Base-by-base conservation (phyloP, 2,329 filamentous ascomycete species). In the Raffaelea ambrosiae region DNA sequence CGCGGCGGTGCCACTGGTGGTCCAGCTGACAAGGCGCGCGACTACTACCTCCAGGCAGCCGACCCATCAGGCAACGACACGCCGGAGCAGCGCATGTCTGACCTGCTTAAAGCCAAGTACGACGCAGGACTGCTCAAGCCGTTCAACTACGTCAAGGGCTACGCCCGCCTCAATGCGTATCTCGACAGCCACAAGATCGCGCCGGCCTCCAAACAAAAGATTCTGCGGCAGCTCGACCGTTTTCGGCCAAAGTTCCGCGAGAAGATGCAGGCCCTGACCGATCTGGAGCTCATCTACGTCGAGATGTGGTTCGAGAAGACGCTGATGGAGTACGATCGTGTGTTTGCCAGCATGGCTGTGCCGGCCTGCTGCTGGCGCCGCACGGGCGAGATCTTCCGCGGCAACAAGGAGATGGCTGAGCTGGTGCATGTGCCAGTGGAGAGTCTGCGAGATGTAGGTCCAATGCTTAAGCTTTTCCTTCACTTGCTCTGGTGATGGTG, bases 241-340 rank as follows among this genome's bases (percentile, higher is more conserved):
- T 98, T 98, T 67, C 77, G 93, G 41, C 93, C 93, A 16, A 95
- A 95, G 61, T 98, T 98, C 61, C 79, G 93, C 53, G 91, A 97
- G 66, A 89, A 94, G 68, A 91, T 95, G 63, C 89, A 97, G 55
- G 83, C 77, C 31, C 72, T 97, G 61, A 96, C 88, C 2, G 93
- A 98, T 65, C 86, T 96, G 63, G 88, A 98, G 65, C 79, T 98
- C 22, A 84, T 97, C 23, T 81, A 90, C 50, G 91, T 97, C 11
- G 93, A 98, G 67, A 96, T 97, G 88, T 97, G 93, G 91, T 97
- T 98, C 61, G 93, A 98, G 66, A 82, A 86, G 59, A 93, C 87
- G 54, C 69, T 98, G 57, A 93, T 97, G 86, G 93, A 97, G 62
- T 97, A 97, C 59, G 93, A 98, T 61, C 88, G 93, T 29, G 90